phyloP scores from a whole-genome alignment of 306 rosid genomes.

The Prunus mongolica region DNA sequence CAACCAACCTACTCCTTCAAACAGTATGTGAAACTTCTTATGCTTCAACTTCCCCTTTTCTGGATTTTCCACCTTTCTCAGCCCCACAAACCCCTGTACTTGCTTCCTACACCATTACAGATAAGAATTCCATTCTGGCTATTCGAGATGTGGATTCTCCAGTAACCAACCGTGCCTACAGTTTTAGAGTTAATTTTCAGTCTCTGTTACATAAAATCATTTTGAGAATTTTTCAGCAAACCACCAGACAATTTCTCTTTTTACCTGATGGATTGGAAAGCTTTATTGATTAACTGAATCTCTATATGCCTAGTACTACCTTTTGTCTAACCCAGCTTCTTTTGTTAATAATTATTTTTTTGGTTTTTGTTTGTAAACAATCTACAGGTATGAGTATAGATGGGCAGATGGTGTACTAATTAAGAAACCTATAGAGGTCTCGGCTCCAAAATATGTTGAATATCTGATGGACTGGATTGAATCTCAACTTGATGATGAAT shows the following conservation, averaged over 20 bases:
- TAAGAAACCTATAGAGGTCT: slow-evolving; percentile 97
- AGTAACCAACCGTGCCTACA: background rate
- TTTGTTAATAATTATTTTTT: background rate
- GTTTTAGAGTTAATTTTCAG: background rate
- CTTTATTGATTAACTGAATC: background rate
- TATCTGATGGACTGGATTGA: slow-evolving; percentile 99
- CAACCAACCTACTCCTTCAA: background rate
- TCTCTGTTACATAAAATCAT: background rate
- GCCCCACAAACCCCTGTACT: background rate
- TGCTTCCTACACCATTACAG: background rate
- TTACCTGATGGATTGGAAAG: background rate
- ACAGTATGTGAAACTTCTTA: background rate
- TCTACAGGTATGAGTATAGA: slow-evolving; percentile 86
- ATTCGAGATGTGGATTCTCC: background rate
- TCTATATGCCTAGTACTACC: no score
- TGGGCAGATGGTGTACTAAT: slow-evolving; percentile 99
- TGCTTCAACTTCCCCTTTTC: background rate
- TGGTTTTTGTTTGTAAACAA: slow-evolving; percentile 16
- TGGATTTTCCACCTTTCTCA: background rate
- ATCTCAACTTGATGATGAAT: slow-evolving; percentile 96
- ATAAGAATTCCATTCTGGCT: background rate
- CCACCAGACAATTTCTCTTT: background rate
- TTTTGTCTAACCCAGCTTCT: background rate
- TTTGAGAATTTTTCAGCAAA: background rate
- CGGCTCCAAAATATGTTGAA: slow-evolving; percentile 99